Conservation (phyloP, 2,329 filamentous ascomycete genomes). For the Diplodia scrobiculata region DNA sequence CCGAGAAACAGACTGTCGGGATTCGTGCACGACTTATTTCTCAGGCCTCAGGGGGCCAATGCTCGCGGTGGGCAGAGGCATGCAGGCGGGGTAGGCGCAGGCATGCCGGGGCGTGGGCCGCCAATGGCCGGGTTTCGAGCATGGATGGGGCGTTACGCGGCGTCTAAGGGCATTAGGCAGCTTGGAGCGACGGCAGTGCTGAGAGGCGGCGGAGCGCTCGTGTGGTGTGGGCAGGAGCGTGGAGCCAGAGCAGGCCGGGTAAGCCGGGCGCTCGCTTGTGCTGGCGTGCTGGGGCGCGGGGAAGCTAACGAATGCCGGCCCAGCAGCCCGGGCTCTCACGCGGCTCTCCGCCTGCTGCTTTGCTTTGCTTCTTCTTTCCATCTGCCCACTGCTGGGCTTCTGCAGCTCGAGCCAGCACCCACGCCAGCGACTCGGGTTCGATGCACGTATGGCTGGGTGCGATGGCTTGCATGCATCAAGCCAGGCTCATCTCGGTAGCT, state of each 20-base stretch:
- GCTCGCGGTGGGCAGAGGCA: neutral
- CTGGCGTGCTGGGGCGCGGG: neutral
- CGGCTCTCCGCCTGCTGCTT: neutral
- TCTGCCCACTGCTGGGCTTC: neutral
- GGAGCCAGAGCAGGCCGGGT: neutral
- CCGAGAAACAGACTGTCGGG: conserved; percentile 6
- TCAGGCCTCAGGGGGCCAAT: conserved; percentile 1
- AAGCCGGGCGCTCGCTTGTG: neutral
- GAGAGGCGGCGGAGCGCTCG: conserved; percentile 6
- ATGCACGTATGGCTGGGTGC: neutral
- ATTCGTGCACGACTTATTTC: conserved; percentile 22
- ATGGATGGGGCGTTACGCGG: conserved; percentile 12
- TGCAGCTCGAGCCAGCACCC: neutral
- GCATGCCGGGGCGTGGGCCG: neutral
- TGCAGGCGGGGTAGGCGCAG: conserved; percentile 5
- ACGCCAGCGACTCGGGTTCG: neutral
- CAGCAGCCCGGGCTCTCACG: neutral
- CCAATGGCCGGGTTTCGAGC: conserved; percentile 7
- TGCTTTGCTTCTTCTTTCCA: neutral
- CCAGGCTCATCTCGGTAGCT: conserved; percentile 11
- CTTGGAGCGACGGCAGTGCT: conserved; percentile 1
- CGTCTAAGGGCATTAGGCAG: neutral
- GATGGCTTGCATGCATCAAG: neutral
- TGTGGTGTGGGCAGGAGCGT: conserved; percentile 5
- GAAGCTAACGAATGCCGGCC: neutral